Base-by-base conservation (phyloP, 1,139 yeast species). In the Geotrichum reessii region DNA sequence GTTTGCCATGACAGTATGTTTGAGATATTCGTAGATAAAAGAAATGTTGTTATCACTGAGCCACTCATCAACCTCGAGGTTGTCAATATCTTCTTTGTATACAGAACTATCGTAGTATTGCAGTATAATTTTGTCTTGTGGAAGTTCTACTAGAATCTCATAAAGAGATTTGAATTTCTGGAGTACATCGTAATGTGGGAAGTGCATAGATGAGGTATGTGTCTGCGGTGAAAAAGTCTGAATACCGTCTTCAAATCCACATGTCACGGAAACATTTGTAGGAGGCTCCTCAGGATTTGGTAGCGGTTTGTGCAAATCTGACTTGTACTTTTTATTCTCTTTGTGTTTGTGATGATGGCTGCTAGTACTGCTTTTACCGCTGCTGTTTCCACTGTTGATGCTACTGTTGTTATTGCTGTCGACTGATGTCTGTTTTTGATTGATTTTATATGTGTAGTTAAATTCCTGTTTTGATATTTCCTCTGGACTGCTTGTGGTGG, bases 11-110 rank as follows among this genome's bases (percentile, higher is more conserved):
- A 53, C 44, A 27, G 63, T 58, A 66, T 74, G 67, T 60, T 78
- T 79, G n/a, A 87, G 71, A 62, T 80, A 76, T 67, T 85, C 91
- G 69, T 78, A 86, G 25, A 85, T 71, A 60, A 86, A 81, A 0
- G 87, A 76, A 46, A 87, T 79, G 63, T 85, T 82, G 66, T 85
- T 85, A 66, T 87, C 95, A 65, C 84, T 85, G 37, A 87, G 73
- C 95, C 95, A 87, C 66, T 85, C 86, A 33, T 81, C 87, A 53
- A 76, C 76, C 55, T 69, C 69, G 46, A 78, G 69, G 64, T 76
- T 79, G 57, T 65, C 72, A 21, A 82, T 61, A 65, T 82, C 86
- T 49, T 75, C 76, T 50, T 74, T 71, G 63, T 77, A 78, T 1
- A 81, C 70, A 0, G 81, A 72, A 5, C 78, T 73, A 61, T 78